These are phyloP conservation scores for Vigna trinervia DNA, from an alignment of 306 rosid genomes.

Conservation along the genomic window DNA sequence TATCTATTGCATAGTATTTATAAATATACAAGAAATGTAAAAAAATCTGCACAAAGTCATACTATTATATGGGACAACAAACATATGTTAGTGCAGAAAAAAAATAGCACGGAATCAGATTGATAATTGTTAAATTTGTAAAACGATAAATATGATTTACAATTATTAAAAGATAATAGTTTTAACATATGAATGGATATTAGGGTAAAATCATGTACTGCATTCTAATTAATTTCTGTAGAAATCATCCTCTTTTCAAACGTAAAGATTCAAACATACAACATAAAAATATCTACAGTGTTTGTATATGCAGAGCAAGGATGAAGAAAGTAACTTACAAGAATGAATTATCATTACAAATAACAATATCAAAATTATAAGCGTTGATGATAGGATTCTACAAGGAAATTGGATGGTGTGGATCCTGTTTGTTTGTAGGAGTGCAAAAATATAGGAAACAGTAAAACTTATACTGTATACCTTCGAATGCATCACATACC, in stretches of 20 bases:
- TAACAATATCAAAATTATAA: conserved; percentile 41
- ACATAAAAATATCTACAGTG: not conserved
- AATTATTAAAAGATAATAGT: not conserved
- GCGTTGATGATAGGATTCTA: conserved; percentile 46
- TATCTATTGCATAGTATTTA: too few relatives aligned
- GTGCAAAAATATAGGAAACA: conserved; percentile 48
- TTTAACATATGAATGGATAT: not conserved
- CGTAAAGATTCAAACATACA: not conserved
- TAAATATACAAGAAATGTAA: too few relatives aligned
- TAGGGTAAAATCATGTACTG: not conserved
- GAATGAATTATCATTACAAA: conserved; percentile 53
- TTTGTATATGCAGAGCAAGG: not conserved
- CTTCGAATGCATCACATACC: conserved; percentile 51
- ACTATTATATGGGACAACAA: too few relatives aligned
- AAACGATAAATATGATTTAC: not conserved
- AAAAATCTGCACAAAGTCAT: too few relatives aligned
- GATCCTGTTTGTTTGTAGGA: conserved; percentile 36
- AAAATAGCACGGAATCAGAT: not conserved
- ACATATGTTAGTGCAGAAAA: not conserved
- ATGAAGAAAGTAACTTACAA: conserved; percentile 37
- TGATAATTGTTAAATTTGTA: not conserved
- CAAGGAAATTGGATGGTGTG: conserved; percentile 41
- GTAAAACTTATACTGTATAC: conserved; percentile 46
- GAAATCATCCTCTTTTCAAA: not conserved
- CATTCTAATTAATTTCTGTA: not conserved